phyloP scores from a whole-genome alignment of 176 grass and related monocot species.

The Rhipidocladum racemiflorum region DNA sequence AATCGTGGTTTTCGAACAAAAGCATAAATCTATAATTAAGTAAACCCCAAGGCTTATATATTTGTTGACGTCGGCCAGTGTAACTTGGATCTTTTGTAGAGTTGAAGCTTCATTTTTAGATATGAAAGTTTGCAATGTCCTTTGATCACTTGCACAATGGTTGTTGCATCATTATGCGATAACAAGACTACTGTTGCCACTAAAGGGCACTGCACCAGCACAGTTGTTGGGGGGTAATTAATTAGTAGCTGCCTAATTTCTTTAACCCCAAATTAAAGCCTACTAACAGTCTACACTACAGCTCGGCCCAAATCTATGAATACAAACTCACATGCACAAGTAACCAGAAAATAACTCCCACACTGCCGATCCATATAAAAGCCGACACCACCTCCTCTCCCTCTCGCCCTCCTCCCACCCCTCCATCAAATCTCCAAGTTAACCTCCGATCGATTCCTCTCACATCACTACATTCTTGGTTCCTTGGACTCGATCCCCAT shows the following conservation, averaged over 20 bases:
- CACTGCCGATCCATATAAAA: constrained; percentile 41
- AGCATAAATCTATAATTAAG: neutral
- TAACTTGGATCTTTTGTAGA: too few species aligned
- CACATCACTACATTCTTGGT: constrained; percentile 31
- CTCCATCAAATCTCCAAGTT: constrained; percentile 3
- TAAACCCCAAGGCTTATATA: neutral
- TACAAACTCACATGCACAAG: constrained; percentile 56
- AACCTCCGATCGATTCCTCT: constrained; percentile 9
- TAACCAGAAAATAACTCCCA: constrained; percentile 7
- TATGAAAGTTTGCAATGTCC: neutral
- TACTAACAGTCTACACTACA: neutral
- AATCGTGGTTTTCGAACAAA: neutral
- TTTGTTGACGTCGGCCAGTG: too few species aligned
- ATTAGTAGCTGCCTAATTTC: constrained; percentile 32
- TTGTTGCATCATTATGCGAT: constrained; percentile 38
- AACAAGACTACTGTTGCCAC: constrained; percentile 28
- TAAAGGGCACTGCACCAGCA: constrained; percentile 33
- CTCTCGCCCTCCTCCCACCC: neutral
- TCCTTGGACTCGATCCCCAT: neutral
- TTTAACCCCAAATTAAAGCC: constrained; percentile 28
- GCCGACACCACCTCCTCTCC: constrained; percentile 13
- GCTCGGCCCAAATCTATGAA: constrained; percentile 40
- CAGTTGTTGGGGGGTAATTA: constrained; percentile 33
- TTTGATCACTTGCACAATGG: constrained; percentile 26
- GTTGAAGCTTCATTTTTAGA: neutral